Evolutionary conservation across 768 basidiomycete species (phyloP).

Genomic region (Zangia roseola): DNA sequence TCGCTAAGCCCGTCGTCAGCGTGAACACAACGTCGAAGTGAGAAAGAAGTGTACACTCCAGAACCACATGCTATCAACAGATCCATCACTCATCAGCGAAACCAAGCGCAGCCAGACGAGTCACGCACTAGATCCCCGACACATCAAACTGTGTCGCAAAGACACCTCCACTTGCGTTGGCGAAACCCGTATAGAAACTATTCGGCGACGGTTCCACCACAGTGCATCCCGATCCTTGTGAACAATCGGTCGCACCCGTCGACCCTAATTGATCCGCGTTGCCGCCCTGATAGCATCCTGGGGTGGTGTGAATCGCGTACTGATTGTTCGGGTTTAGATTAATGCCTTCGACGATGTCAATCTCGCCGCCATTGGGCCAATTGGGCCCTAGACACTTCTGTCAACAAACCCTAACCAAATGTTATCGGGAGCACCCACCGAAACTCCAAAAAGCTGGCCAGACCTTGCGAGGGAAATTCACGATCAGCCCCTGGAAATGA

Average conservation of each 20-base stretch:
- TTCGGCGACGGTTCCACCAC: slow-evolving; percentile 30
- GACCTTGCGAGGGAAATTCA: slow-evolving; percentile 11
- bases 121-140: slow-evolving; percentile 46
- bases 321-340: slow-evolving; percentile 53
- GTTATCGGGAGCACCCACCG: slow-evolving; percentile 12
- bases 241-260: slow-evolving; percentile 24
- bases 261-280: slow-evolving; percentile 34
- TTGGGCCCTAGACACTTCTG: slow-evolving; percentile 12
- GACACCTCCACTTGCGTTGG: slow-evolving; percentile 51
- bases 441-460: slow-evolving; percentile 35
- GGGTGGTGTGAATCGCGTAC: slow-evolving; percentile 52
- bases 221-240: slow-evolving; percentile 28
- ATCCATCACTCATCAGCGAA: slow-evolving; percentile 1
- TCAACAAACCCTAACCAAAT: not conserved
- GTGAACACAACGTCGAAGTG: slow-evolving; percentile 1
- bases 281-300: slow-evolving; percentile 36
- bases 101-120: not conserved
- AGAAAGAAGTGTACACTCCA: slow-evolving; percentile 40
- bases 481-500: slow-evolving; percentile 3
- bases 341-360: slow-evolving; percentile 63
- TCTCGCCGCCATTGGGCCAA: slow-evolving; percentile 51
- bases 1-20: slow-evolving; percentile 31
- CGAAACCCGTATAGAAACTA: slow-evolving; percentile 25
- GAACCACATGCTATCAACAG: slow-evolving; percentile 43
- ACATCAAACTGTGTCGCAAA: slow-evolving; percentile 71